A percentile compares a stretch with the other conserved stretches of the same genome.
These are phyloP conservation scores for Colletotrichum echinochloae DNA, from an alignment of 2,329 filamentous ascomycete species.

Conservation along the genomic window DNA sequence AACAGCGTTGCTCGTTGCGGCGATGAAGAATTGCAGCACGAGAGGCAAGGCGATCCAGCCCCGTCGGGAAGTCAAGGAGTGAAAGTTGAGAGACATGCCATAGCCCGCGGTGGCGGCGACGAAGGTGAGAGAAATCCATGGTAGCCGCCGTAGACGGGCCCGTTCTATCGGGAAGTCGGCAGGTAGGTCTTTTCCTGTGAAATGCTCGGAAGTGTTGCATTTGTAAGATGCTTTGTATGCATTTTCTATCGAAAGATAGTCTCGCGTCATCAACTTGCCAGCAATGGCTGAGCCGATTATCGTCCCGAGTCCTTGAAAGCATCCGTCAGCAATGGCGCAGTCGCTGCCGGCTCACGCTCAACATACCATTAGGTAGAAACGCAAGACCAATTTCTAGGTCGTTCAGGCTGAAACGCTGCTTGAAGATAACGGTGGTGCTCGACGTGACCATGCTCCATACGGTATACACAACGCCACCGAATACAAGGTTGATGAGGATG, in stretches of 20 bases:
- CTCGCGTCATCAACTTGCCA: constrained; percentile 56
- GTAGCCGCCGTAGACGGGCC: constrained; percentile 54
- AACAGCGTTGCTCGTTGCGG: constrained; percentile 51
- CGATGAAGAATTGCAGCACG: constrained; percentile 50
- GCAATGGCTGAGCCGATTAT: constrained; percentile 55
- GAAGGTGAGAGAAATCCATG: constrained; percentile 50
- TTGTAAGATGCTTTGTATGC: constrained; percentile 43
- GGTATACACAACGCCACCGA: constrained; percentile 52
- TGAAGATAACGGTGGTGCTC: constrained; percentile 53
- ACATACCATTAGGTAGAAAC: constrained; percentile 46
- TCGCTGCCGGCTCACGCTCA: not conserved
- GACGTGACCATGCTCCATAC: constrained; percentile 62
- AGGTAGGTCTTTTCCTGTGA: constrained; percentile 46
- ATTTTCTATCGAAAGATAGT: constrained; percentile 39
- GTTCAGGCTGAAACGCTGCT: constrained; percentile 44
- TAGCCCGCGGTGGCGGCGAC: constrained; percentile 53
- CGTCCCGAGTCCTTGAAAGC: constrained; percentile 49
- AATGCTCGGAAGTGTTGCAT: constrained; percentile 42
- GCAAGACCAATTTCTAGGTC: constrained; percentile 45
- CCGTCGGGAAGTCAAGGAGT: constrained; percentile 22
- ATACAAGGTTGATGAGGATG: constrained; percentile 56
- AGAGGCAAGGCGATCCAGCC: constrained; percentile 47
- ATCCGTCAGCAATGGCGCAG: not conserved
- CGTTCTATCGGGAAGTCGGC: constrained; percentile 58
- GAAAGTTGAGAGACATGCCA: constrained; percentile 48